Percentiles rank a stretch among this genome's conserved stretches.
phyloP scores from a whole-genome alignment of 805 yeast species.

The Nakazawaea holstii region DNA sequence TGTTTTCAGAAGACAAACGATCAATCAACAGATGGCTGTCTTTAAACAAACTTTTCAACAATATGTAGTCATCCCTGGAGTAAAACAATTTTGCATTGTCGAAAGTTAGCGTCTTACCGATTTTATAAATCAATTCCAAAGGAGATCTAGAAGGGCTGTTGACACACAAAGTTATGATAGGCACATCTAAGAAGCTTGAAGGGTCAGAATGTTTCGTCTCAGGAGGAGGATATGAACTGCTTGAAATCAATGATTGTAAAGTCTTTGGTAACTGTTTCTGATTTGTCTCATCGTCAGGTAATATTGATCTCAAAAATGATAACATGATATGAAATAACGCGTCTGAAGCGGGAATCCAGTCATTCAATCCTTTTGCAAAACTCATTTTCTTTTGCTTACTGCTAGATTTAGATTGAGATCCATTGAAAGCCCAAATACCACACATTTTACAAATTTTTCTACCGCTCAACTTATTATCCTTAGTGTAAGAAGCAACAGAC shows the following conservation, averaged over 20 bases:
- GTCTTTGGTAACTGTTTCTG: conserved; percentile 58
- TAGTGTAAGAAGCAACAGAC: conserved; percentile 72
- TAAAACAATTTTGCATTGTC: conserved; percentile 65
- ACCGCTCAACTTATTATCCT: conserved; percentile 72
- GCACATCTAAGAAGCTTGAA: conserved; percentile 26
- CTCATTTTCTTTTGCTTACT: conserved; percentile 19
- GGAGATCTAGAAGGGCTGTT: conserved; percentile 44
- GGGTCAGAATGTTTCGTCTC: conserved; percentile 22
- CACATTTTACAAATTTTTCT: conserved; percentile 77
- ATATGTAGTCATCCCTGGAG: conserved; percentile 72
- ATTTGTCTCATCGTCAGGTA: conserved; percentile 53
- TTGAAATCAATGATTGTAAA: conserved; percentile 57
- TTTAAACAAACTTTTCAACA: conserved; percentile 67
- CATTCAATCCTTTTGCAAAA: conserved; percentile 65
- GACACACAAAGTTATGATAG: conserved; percentile 26
- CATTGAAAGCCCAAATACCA: conserved; percentile 83
- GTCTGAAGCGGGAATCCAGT: conserved; percentile 78
- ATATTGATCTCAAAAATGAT: conserved; percentile 73
- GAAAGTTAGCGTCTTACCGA: conserved; percentile 57
- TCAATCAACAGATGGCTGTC: conserved; percentile 49
- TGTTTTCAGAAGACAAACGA: conserved; percentile 70
- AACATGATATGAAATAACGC: conserved; percentile 79
- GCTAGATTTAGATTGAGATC: conserved; percentile 21
- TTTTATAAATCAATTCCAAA: conserved; percentile 54
- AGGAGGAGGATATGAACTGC: conserved; percentile 74